Evolutionary conservation across 257 asterid species (phyloP).

Genomic region (Schizonepeta tenuifolia): DNA sequence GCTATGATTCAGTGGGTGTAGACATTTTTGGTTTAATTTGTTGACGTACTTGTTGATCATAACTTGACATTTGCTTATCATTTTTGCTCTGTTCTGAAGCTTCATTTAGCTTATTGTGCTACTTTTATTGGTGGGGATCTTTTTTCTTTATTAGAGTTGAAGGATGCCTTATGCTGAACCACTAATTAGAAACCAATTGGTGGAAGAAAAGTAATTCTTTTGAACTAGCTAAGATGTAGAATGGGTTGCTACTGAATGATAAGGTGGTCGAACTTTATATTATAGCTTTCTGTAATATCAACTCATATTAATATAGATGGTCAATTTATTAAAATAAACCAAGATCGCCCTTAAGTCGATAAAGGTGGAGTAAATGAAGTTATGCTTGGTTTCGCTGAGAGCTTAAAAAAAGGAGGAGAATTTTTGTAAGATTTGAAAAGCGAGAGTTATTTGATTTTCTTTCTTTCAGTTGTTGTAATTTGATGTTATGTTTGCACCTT

Average conservation of each 20-base stretch:
- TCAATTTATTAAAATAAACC: slow-evolving; percentile 3
- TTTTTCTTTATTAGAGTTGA: slow-evolving; percentile 6
- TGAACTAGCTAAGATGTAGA: background rate
- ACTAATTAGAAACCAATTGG: background rate
- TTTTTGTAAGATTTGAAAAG: background rate
- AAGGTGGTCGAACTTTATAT: background rate
- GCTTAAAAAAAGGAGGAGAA: background rate
- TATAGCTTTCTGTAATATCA: background rate
- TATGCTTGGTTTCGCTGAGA: background rate
- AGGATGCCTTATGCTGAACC: slow-evolving; percentile 11
- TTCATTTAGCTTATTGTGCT: slow-evolving; percentile 2
- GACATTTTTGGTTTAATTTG: background rate
- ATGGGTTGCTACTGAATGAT: slow-evolving; percentile 4
- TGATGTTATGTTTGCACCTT: background rate
- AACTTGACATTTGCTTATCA: background rate
- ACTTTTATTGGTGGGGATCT: background rate
- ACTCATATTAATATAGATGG: background rate
- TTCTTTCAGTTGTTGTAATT: background rate
- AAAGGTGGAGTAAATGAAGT: background rate
- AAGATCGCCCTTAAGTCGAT: background rate
- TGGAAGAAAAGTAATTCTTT: background rate
- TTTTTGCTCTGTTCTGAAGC: slow-evolving; percentile 1
- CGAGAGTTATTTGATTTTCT: background rate
- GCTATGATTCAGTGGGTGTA: background rate
- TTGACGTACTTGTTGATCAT: background rate